Evolutionary conservation across 371 early-diverging fungal species (phyloP).

Genomic region (Apophysomyces ossiformis): DNA sequence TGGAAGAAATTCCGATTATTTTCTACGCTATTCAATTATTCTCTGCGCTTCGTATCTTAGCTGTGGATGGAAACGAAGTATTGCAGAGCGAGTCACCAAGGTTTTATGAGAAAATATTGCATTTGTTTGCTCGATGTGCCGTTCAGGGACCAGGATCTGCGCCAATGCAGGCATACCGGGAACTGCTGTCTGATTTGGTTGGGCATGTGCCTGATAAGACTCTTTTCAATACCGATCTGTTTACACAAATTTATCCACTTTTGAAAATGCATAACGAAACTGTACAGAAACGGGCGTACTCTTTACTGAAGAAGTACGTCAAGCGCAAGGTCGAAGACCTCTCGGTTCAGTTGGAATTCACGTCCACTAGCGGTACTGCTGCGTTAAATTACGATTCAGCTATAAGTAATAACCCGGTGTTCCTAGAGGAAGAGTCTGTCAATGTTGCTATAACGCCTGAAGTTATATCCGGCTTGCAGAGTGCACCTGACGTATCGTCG

Average conservation of each 20-base stretch:
- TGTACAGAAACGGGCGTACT: conserved; percentile 53
- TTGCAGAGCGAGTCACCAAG: conserved; percentile 9
- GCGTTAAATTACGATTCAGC: neutral
- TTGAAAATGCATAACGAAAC: conserved; percentile 34
- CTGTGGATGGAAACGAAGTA: conserved; percentile 15
- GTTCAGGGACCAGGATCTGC: neutral
- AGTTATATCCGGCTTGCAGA: conserved; percentile 27
- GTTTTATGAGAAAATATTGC: conserved; percentile 16
- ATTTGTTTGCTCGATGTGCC: conserved; percentile 20
- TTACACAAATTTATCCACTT: conserved; percentile 1
- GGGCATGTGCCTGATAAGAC: conserved; percentile 36
- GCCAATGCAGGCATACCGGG: conserved; percentile 28
- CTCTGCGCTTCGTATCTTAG: conserved; percentile 10
- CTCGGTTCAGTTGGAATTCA: conserved; percentile 56
- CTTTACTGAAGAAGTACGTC: conserved; percentile 43
- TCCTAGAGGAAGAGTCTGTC: conserved; percentile 24
- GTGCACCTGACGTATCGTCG: conserved; percentile 32
- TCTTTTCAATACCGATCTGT: conserved; percentile 23
- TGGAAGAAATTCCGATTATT: conserved; percentile 22
- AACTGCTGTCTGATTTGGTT: conserved; percentile 34
- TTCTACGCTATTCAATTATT: conserved; percentile 22
- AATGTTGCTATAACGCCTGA: conserved; percentile 24
- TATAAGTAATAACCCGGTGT: neutral
- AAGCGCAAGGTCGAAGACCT: conserved; percentile 48
- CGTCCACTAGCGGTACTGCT: conserved; percentile 28